Evolutionary conservation across 179 eudicot species (phyloP).

Genomic region (Heliamphora pulchella): DNA sequence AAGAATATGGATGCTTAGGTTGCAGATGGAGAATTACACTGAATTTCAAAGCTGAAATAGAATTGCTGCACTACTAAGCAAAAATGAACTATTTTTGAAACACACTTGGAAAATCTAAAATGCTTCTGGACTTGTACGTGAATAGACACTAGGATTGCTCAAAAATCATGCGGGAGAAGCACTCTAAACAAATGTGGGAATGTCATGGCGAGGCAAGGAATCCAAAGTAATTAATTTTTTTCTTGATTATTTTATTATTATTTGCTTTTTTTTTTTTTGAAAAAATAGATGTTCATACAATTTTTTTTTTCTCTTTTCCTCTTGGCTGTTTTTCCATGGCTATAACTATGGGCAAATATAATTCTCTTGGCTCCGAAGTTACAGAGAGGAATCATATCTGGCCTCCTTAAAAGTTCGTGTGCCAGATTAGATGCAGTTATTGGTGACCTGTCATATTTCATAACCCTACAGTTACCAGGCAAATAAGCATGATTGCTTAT

Average conservation of each 20-base stretch:
- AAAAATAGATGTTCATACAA: not conserved
- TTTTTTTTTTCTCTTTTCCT: not conserved
- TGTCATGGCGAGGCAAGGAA: not conserved
- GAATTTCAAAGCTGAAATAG: not conserved
- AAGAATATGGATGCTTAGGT: conserved; percentile 2
- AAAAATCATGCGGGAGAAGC: not conserved
- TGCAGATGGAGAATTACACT: not conserved
- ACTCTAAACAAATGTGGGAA: not conserved
- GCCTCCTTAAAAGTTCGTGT: not conserved
- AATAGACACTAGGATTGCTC: not conserved
- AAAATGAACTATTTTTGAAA: not conserved
- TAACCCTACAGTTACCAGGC: too few species aligned
- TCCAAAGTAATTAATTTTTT: not conserved
- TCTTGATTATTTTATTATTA: too few species aligned
- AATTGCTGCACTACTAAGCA: not conserved
- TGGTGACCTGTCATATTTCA: not conserved
- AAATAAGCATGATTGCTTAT: not conserved
- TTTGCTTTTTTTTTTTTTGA: not conserved
- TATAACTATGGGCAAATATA: too few species aligned
- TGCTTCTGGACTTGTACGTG: not conserved
- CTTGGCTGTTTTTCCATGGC: not conserved
- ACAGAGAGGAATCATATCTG: not conserved
- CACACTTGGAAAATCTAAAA: not conserved
- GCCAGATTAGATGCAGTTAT: not conserved
- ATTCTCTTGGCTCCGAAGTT: not conserved